Conservation (phyloP, 148 eudicot species). For the Talinum fruticosum region DNA sequence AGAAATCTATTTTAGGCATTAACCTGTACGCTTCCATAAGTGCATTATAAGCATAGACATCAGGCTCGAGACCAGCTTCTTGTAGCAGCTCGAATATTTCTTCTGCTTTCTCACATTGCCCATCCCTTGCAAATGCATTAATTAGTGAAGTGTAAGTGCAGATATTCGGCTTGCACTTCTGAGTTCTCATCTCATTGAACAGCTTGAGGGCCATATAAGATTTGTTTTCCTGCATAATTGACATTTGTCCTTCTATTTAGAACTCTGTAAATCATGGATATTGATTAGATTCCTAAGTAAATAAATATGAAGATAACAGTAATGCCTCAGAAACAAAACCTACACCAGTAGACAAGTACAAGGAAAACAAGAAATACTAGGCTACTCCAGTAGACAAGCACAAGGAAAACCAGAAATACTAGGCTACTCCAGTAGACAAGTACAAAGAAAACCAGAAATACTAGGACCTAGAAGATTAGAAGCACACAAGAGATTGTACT, state of each 20-base stretch:
- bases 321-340: too few species aligned
- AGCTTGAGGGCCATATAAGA: constrained; percentile 77
- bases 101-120: constrained; percentile 89
- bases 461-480: too few species aligned
- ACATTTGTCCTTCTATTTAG: constrained; percentile 15
- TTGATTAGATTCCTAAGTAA: background rate
- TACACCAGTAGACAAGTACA: background rate
- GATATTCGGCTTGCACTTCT: constrained; percentile 69
- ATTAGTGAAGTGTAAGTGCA: constrained; percentile 83
- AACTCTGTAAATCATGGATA: background rate
- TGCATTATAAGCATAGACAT: constrained; percentile 88
- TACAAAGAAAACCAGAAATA: too few species aligned
- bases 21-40: constrained; percentile 95
- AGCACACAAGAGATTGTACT: too few species aligned
- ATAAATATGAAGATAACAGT: too few species aligned
- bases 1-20: constrained; percentile 15
- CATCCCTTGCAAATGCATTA: constrained; percentile 88
- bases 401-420: too few species aligned
- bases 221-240: constrained; percentile 51
- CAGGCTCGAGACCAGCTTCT: constrained; percentile 79
- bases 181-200: constrained; percentile 69
- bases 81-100: constrained; percentile 82
- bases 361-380: background rate
- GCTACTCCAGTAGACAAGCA: background rate
- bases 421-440: too few species aligned